phyloP scores from a whole-genome alignment of 495 filamentous ascomycete species.

The Evernia prunastri region DNA sequence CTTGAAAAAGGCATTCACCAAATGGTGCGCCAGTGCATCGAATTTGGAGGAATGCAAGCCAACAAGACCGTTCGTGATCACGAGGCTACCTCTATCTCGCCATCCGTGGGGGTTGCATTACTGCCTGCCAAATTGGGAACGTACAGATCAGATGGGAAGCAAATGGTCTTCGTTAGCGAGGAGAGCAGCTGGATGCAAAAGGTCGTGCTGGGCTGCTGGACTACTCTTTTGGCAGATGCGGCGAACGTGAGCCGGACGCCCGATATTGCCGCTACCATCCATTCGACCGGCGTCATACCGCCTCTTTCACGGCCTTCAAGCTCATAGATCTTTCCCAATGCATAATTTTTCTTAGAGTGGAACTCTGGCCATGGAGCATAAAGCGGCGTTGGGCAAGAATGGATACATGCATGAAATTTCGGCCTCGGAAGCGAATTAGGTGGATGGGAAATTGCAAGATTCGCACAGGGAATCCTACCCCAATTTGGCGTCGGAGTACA shows the following conservation, averaged over 20 bases:
- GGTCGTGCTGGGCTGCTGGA: slow-evolving; percentile 21
- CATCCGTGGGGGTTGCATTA: slow-evolving; percentile 12
- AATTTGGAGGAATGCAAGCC: slow-evolving; percentile 29
- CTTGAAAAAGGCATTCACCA: slow-evolving; percentile 48
- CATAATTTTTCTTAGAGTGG: not conserved
- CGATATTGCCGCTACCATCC: not conserved
- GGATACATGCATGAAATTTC: not conserved
- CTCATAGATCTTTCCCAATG: not conserved
- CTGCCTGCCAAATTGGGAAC: slow-evolving; percentile 5
- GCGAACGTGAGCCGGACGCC: slow-evolving; percentile 17
- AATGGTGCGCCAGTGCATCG: slow-evolving; percentile 48
- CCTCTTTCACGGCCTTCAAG: not conserved
- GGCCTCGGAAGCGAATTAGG: not conserved
- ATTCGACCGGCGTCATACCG: not conserved
- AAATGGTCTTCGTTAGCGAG: slow-evolving; percentile 6
- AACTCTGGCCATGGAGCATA: not conserved
- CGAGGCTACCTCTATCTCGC: not conserved
- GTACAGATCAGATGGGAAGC: slow-evolving; percentile 14
- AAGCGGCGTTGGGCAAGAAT: not conserved
- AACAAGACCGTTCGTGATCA: slow-evolving; percentile 5
- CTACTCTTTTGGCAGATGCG: slow-evolving; percentile 15
- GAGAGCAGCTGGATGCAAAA: slow-evolving; percentile 22
- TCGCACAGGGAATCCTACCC: not conserved
- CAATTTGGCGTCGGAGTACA: not conserved
- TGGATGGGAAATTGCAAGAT: not conserved